Evolutionary conservation across 306 rosid genomes (phyloP), one percentile per base, ranked within the genome.

Genomic region (Cicer arietinum): DNA sequence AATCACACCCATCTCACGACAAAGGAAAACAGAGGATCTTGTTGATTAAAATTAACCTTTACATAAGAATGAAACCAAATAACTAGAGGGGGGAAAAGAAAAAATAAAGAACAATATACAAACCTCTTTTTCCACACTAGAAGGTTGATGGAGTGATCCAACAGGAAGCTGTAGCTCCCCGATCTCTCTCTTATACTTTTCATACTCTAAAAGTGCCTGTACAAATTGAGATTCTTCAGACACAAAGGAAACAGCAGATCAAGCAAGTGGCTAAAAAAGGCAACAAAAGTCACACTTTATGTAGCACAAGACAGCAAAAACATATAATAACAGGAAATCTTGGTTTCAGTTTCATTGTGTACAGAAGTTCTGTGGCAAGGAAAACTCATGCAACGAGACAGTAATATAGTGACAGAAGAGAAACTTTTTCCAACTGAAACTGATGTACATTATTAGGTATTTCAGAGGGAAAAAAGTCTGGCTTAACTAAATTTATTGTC

Each of bases 171-270:
- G 91, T 63, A 91, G 86, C 75, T 89, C 91, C 51, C 97, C 97
- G 71, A 40, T 85, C 70, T 88, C 86, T 83, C 79, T 82, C 90
- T 91, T 88, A 70, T 89, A 85, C 86, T 86, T 91, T 80, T 91
- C 97, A 84, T 84, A 91, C 78, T 91, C 97, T 60, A 91, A 73
- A 82, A 91, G 95, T 67, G 95, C 92, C 92, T 91, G 85, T 65
- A n/a, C 14, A 51, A 60, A 72, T 77, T 61, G 64, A 56, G 79
- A 62, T 73, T 6, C 35, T 42, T 71, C 74, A 67, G 61, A 71
- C 40, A 47, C 58, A 67, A 60, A 69, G 67, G 63, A 77, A 67
- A 60, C 44, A 8, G 57, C 3, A 62, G 70, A 80, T 42, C 52
- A 69, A 20, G 51, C 73, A 67, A 79, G 75, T 7, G 66, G 42